Conservation (phyloP, 805 yeast species). For the Ogataea thermomethanolica region DNA sequence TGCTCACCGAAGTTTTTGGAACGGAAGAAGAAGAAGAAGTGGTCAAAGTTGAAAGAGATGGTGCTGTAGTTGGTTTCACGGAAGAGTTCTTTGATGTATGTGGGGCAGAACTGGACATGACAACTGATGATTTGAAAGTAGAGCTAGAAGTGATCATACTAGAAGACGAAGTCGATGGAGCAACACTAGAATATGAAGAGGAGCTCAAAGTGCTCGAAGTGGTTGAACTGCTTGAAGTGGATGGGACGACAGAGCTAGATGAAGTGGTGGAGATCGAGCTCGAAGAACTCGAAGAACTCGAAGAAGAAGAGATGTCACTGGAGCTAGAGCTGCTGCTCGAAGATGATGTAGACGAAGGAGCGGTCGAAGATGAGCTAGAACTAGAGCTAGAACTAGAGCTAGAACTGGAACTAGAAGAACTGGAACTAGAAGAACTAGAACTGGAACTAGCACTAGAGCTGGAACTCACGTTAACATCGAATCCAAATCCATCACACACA, state of each 20-base stretch:
- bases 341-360: slow-evolving; percentile 11
- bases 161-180: slow-evolving; percentile 22
- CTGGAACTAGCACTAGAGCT: slow-evolving; percentile 25
- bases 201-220: slow-evolving; percentile 18
- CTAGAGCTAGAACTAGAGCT: slow-evolving; percentile 34
- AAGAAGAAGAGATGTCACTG: slow-evolving; percentile 19
- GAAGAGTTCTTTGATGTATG: slow-evolving; percentile 20
- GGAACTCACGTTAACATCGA: slow-evolving; percentile 36
- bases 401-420: slow-evolving; percentile 33
- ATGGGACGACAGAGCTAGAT: slow-evolving; percentile 16
- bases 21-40: slow-evolving; percentile 18
- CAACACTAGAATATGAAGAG: slow-evolving; percentile 21
- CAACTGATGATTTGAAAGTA: slow-evolving; percentile 18
- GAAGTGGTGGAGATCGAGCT: slow-evolving; percentile 15
- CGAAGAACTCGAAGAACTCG: slow-evolving; percentile 17
- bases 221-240: slow-evolving; percentile 12
- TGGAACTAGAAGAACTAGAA: slow-evolving; percentile 31
- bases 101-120: slow-evolving; percentile 17
- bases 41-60: slow-evolving; percentile 3
- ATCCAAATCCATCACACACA: slow-evolving; percentile 47
- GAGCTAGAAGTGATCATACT: slow-evolving; percentile 22
- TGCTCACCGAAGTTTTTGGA: slow-evolving; percentile 16
- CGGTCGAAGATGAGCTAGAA: slow-evolving; percentile 26
- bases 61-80: too few species aligned
- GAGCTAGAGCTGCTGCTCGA: slow-evolving; percentile 13